These are phyloP conservation scores for Ceratocystis alfenasii DNA, from an alignment of 2,329 filamentous ascomycete species.

Conservation along the genomic window DNA sequence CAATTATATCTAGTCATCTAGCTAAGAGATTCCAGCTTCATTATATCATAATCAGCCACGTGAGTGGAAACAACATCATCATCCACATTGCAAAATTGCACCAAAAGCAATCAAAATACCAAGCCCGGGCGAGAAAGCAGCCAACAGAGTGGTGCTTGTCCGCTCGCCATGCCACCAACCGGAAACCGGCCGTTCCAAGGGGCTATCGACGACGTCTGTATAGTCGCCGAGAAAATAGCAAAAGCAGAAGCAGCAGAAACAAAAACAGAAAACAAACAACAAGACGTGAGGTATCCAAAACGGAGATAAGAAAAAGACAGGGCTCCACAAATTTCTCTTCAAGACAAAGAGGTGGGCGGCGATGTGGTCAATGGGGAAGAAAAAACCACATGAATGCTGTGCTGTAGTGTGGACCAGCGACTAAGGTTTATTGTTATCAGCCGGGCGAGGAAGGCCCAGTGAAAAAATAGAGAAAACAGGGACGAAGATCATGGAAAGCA, in stretches of 20 bases:
- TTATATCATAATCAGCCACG: background rate
- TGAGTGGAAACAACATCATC: background rate
- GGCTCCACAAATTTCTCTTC: too few species aligned
- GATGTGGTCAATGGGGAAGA: background rate
- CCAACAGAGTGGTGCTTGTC: background rate
- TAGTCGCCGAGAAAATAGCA: background rate
- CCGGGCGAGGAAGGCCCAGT: background rate
- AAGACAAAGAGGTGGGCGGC: background rate
- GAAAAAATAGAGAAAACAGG: background rate
- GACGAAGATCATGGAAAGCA: background rate
- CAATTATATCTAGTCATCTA: too few species aligned
- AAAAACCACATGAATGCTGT: background rate
- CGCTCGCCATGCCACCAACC: background rate
- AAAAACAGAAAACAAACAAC: background rate
- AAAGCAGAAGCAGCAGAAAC: background rate
- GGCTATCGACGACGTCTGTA: background rate
- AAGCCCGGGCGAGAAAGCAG: background rate
- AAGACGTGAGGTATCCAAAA: background rate
- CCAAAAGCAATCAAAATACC: background rate
- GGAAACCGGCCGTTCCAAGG: background rate
- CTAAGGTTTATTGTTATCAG: background rate
- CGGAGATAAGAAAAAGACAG: background rate
- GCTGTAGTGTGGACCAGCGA: constrained; percentile 8
- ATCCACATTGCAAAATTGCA: background rate
- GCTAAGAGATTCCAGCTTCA: background rate